phyloP scores from a whole-genome alignment of 2,329 filamentous ascomycete genomes.

The Anthostomella pinea region DNA sequence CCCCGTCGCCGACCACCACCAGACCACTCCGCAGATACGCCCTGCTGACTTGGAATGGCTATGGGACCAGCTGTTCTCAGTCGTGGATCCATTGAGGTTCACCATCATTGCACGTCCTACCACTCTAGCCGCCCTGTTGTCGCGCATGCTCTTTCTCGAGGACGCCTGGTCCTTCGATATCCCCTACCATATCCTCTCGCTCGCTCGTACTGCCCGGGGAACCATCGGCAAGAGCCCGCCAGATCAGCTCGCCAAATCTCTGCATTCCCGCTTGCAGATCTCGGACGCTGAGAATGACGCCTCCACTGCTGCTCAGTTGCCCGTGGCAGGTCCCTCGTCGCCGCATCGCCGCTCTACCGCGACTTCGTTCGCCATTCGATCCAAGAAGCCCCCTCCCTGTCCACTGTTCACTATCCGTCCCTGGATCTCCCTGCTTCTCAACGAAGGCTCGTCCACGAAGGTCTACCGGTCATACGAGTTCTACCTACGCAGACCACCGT shows the following conservation, averaged over 20 bases:
- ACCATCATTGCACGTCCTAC: conserved; percentile 60
- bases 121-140: conserved; percentile 59
- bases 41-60: conserved; percentile 39
- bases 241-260: neutral
- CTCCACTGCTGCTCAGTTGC: conserved; percentile 2
- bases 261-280: conserved; percentile 4
- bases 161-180: conserved; percentile 65
- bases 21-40: conserved; percentile 32
- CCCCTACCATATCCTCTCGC: conserved; percentile 57
- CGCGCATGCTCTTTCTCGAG: conserved; percentile 52
- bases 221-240: neutral
- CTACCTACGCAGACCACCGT: conserved; percentile 62
- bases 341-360: conserved; percentile 2
- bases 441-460: conserved; percentile 72
- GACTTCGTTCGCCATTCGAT: conserved; percentile 2
- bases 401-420: conserved; percentile 56
- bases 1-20: conserved; percentile 26
- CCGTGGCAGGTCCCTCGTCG: conserved; percentile 1
- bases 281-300: no score
- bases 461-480: conserved; percentile 72
- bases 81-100: conserved; percentile 51
- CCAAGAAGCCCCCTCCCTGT: conserved; percentile 24
- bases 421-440: conserved; percentile 66
- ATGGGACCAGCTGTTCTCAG: conserved; percentile 55
- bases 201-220: conserved; percentile 33